These are phyloP conservation scores for Hypocreales sp. DNA, from an alignment of 2,329 filamentous ascomycete genomes.

Conservation along the genomic window DNA sequence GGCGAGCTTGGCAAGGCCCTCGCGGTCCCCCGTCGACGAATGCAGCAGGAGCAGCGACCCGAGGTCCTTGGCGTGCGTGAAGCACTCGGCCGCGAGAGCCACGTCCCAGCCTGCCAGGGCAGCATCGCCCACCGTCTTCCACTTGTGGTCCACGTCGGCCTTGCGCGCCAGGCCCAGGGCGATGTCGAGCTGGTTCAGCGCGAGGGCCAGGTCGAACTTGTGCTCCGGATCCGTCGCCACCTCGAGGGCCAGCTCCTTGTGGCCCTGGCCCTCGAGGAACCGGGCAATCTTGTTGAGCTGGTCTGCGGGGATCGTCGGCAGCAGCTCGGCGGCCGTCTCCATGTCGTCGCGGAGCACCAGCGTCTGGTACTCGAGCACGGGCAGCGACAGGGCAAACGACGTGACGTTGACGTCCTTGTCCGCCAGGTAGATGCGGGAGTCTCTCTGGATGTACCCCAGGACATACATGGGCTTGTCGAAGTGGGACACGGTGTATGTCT, in stretches of 20 bases:
- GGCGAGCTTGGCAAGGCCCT: slow-evolving; percentile 58
- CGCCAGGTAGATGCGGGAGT: slow-evolving; percentile 86
- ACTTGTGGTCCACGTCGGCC: slow-evolving; percentile 87
- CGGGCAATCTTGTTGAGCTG: slow-evolving; percentile 97
- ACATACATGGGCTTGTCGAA: slow-evolving; percentile 94
- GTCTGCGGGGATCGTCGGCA: slow-evolving; percentile 71
- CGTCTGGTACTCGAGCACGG: slow-evolving; percentile 93
- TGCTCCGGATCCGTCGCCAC: slow-evolving; percentile 92
- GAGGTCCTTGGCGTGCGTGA: slow-evolving; percentile 76
- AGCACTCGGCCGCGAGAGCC: slow-evolving; percentile 79
- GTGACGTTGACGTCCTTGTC: slow-evolving; percentile 92
- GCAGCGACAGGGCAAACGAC: slow-evolving; percentile 79
- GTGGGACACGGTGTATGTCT: slow-evolving; percentile 94
- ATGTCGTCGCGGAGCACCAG: slow-evolving; percentile 86
- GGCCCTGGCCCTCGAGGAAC: slow-evolving; percentile 92
- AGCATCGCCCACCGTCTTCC: slow-evolving; percentile 93
- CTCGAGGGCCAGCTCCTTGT: slow-evolving; percentile 89
- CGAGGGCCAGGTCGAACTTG: slow-evolving; percentile 83
- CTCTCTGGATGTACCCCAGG: slow-evolving; percentile 85
- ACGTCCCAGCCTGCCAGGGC: slow-evolving; percentile 81
- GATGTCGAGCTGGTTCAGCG: slow-evolving; percentile 68
- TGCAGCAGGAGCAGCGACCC: slow-evolving; percentile 80
- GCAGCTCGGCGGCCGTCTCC: slow-evolving; percentile 75
- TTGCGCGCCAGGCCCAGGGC: slow-evolving; percentile 71
- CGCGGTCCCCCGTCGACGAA: slow-evolving; percentile 66